Conservation (phyloP, 148 eudicot species). For the Rhododendron simsii region DNA sequence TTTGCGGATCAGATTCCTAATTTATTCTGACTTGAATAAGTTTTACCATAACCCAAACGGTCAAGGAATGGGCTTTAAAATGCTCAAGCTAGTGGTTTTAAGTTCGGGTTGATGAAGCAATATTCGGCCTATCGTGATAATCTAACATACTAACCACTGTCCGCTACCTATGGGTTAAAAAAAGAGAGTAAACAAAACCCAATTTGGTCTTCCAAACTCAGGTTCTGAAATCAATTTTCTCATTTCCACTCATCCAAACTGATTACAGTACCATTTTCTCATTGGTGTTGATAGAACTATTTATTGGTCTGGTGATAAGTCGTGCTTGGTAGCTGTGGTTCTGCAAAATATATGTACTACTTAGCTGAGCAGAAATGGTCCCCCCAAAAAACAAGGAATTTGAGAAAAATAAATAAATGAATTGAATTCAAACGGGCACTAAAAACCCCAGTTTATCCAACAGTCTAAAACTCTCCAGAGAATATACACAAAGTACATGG, state of each 20-base stretch:
- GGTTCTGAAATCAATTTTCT: too few species aligned
- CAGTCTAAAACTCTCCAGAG: neutral
- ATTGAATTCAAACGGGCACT: slow-evolving; percentile 17
- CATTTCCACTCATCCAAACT: too few species aligned
- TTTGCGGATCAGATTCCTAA: too few species aligned
- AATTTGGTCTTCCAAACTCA: too few species aligned
- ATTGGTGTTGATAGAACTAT: neutral
- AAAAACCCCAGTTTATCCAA: slow-evolving; percentile 18
- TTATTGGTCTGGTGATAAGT: neutral
- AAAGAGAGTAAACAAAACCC: too few species aligned
- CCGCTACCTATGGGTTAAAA: too few species aligned
- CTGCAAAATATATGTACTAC: neutral
- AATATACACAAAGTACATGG: slow-evolving; percentile 24
- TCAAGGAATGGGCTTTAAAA: neutral
- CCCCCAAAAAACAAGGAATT: neutral
- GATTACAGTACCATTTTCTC: too few species aligned
- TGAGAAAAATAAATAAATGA: slow-evolving; percentile 19
- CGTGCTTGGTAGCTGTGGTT: neutral
- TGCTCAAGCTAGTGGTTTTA: neutral
- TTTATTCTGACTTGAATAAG: too few species aligned
- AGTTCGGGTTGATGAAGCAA: too few species aligned
- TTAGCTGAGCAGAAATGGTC: neutral
- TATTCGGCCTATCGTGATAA: too few species aligned
- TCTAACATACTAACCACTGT: too few species aligned
- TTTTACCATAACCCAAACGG: neutral